These are phyloP conservation scores for Phytophthora syringae DNA, from an alignment of 352 stramenopile species.

Conservation along the genomic window DNA sequence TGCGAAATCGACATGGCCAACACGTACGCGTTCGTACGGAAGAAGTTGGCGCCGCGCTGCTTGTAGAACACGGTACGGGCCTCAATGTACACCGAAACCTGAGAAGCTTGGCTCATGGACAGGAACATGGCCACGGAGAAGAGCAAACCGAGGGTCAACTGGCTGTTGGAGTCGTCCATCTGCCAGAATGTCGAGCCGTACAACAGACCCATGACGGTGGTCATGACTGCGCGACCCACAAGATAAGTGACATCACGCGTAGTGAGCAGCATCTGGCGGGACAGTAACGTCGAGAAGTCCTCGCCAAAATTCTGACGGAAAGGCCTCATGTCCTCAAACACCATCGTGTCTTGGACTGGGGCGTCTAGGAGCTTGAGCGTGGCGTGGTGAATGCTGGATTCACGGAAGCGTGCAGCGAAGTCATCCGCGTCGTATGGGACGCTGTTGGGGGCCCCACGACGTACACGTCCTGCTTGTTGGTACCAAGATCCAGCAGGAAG, in stretches of 20 bases:
- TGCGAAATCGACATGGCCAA: slow-evolving; percentile 56
- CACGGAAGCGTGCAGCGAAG: slow-evolving; percentile 52
- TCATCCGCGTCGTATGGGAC: slow-evolving; percentile 39
- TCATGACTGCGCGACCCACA: slow-evolving; percentile 53
- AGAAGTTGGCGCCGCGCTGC: slow-evolving; percentile 90
- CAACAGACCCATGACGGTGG: slow-evolving; percentile 64
- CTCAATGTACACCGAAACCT: slow-evolving; percentile 83
- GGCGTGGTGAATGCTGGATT: slow-evolving; percentile 55
- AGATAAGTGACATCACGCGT: slow-evolving; percentile 62
- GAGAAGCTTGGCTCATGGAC: slow-evolving; percentile 77
- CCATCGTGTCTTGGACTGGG: slow-evolving; percentile 33
- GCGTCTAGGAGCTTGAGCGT: slow-evolving; percentile 48
- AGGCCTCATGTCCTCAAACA: slow-evolving; percentile 21
- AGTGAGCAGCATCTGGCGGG: slow-evolving; percentile 73
- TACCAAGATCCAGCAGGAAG: slow-evolving; percentile 30
- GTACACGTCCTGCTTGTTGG: slow-evolving; percentile 28
- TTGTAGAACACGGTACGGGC: slow-evolving; percentile 88
- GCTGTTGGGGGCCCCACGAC: slow-evolving; percentile 2
- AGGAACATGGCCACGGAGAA: slow-evolving; percentile 91
- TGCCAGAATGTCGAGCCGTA: slow-evolving; percentile 78
- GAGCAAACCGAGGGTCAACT: slow-evolving; percentile 81
- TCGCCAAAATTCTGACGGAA: slow-evolving; percentile 61
- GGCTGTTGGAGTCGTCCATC: slow-evolving; percentile 55
- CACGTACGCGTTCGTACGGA: slow-evolving; percentile 86
- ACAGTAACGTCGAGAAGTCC: slow-evolving; percentile 46